phyloP scores from a whole-genome alignment of 495 filamentous ascomycete genomes.

The Trichocladium uniseriatum region DNA sequence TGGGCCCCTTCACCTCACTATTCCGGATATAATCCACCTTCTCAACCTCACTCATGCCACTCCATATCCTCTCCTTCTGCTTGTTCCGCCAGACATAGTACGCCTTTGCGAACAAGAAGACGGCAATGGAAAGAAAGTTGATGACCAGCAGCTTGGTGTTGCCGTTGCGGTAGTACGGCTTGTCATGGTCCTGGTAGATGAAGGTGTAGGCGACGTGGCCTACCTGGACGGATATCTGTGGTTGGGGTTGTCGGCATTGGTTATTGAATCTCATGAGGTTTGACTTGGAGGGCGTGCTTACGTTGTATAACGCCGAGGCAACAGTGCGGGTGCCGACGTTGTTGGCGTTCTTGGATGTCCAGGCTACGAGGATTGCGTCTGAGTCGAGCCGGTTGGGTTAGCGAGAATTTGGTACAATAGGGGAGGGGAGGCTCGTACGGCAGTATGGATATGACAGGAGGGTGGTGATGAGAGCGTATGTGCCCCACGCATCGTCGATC shows the following conservation, averaged over 20 bases:
- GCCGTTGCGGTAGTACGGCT: conserved; percentile 55
- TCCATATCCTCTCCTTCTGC: conserved; percentile 30
- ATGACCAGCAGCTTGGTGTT: conserved; percentile 56
- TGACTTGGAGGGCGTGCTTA: background rate
- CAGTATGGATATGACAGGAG: conserved; percentile 46
- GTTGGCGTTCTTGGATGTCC: conserved; percentile 15
- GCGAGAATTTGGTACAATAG: background rate
- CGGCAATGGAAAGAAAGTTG: conserved; percentile 40
- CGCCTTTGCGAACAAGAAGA: conserved; percentile 48
- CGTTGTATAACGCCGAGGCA: conserved; percentile 55
- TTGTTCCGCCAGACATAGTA: conserved; percentile 58
- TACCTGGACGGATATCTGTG: conserved; percentile 8
- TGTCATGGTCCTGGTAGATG: conserved; percentile 56
- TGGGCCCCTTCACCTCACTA: conserved; percentile 60
- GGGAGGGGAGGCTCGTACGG: conserved; percentile 28
- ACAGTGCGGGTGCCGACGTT: conserved; percentile 57
- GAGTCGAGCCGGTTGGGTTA: too few relatives aligned
- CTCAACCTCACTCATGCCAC: conserved; percentile 53
- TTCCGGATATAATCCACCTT: conserved; percentile 53
- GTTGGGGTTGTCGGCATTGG: background rate
- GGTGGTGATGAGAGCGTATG: conserved; percentile 33
- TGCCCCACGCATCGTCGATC: conserved; percentile 5
- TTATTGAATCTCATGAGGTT: background rate
- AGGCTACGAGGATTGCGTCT: conserved; percentile 10
- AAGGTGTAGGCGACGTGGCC: conserved; percentile 1